Evolutionary conservation across 2,329 filamentous ascomycete species (phyloP), one percentile per base, ranked within the genome.

Genomic region (Fusarium pseudonygamai): DNA sequence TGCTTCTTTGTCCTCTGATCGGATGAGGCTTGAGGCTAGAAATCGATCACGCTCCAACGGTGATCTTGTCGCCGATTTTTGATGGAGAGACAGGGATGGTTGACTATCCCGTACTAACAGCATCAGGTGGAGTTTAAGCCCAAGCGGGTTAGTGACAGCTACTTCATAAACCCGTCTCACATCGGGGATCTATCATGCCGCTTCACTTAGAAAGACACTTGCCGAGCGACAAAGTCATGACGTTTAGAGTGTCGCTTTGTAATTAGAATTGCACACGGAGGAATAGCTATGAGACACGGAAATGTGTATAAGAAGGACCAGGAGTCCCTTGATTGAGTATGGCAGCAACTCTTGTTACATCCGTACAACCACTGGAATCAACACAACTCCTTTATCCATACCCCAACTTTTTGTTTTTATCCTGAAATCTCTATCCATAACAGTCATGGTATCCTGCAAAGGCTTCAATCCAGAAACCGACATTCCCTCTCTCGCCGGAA

Each of bases 401-500:
- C 34, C 20, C 11, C 3, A 13, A 9, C n/a, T 43, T 26, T 22
- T 36, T 26, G 5, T 34, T 7, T 20, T 15, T 15, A 14, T 10
- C 1, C 2, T 18, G 11, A 45, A 9, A 30, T 16, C 22, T 14
- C 15, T 2, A 8, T 22, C 6, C 7, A 37, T 20, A 18, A 30
- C 8, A 14, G 76, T 6, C 15, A 55, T 77, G 76, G 45, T 24
- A 50, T 30, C 36, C 0, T 77, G 69, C 50, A 47, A 53, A 22
- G 74, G 78, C 7, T 78, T 77, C n/a, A 60, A 82, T 13, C 84
- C 87, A 2, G 80, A 82, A 15, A 81, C 76, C 20, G 84, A 87
- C 68, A 84, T 88, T 30, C 75, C 79, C 9, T 81, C 84, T 42
- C 82, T 88, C 22, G 75, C 81, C 4, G 85, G 83, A 46, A 89